Conservation (phyloP, 768 basidiomycete genomes). For the Hirschioporus abietinus region DNA sequence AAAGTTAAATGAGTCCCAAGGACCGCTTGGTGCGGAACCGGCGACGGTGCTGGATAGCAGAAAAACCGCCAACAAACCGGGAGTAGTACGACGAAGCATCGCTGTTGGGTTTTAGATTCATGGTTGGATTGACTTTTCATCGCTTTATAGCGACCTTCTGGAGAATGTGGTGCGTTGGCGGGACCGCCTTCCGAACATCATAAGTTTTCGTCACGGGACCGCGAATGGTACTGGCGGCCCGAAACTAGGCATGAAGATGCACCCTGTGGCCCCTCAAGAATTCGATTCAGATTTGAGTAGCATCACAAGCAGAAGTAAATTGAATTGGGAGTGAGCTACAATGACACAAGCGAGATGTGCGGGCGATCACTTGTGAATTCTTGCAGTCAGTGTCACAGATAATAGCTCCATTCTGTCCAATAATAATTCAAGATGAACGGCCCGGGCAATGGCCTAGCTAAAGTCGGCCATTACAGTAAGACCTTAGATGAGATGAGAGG, state of each 20-base stretch:
- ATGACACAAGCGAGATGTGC: background rate
- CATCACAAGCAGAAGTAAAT: background rate
- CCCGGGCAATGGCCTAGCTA: too few relatives aligned
- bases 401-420: too few relatives aligned
- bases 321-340: background rate
- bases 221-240: background rate
- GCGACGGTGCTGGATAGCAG: background rate
- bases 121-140: background rate
- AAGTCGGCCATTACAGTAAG: too few relatives aligned
- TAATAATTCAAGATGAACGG: too few relatives aligned
- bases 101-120: background rate
- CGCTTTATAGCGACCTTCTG: background rate
- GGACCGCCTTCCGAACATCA: background rate
- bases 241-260: background rate
- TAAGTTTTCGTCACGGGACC: background rate
- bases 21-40: conserved; percentile 35
- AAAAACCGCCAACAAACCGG: background rate
- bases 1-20: conserved; percentile 50
- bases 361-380: background rate
- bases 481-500: too few relatives aligned
- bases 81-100: background rate
- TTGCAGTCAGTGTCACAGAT: background rate
- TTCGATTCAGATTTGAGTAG: background rate
- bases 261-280: background rate
- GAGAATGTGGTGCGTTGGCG: background rate